Percentiles rank a stretch among this genome's conserved stretches.
These are phyloP conservation scores for Rhinocladiella mackenziei DNA, from an alignment of 2,329 filamentous ascomycete genomes.

Conservation along the genomic window DNA sequence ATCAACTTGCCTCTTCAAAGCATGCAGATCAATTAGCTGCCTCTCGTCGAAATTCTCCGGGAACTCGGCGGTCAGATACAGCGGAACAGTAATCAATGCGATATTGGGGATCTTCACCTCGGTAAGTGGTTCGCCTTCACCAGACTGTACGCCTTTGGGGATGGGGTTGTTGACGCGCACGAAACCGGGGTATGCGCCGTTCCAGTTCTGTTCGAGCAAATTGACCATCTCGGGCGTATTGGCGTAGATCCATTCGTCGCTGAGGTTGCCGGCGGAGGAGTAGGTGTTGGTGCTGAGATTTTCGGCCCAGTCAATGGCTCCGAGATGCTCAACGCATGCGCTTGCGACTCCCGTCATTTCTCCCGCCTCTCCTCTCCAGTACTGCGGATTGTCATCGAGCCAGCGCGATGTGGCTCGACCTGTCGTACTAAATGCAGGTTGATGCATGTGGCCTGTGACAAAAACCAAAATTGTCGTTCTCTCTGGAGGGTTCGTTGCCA, in stretches of 20 bases:
- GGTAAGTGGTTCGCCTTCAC: constrained; percentile 6
- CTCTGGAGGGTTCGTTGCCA: background rate
- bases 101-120: constrained; percentile 1
- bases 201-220: constrained; percentile 2
- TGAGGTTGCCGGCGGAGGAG: constrained; percentile 1
- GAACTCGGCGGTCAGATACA: constrained; percentile 2
- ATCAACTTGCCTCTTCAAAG: constrained; percentile 4
- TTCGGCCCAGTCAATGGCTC: constrained; percentile 7
- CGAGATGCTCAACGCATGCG: constrained; percentile 10
- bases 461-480: constrained; percentile 4
- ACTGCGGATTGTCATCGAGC: constrained; percentile 6
- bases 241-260: constrained; percentile 6
- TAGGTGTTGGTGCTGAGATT: constrained; percentile 4
- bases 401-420: constrained; percentile 4
- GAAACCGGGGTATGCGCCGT: constrained; percentile 1
- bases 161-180: constrained; percentile 7
- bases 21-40: constrained; percentile 3
- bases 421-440: constrained; percentile 6
- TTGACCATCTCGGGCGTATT: constrained; percentile 1
- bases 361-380: constrained; percentile 2
- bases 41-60: constrained; percentile 8
- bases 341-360: constrained; percentile 1
- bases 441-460: constrained; percentile 7
- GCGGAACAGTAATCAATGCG: background rate
- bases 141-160: constrained; percentile 2